These are phyloP conservation scores for Curvularia eragrostidis DNA, from an alignment of 2,329 filamentous ascomycete genomes.

Conservation along the genomic window DNA sequence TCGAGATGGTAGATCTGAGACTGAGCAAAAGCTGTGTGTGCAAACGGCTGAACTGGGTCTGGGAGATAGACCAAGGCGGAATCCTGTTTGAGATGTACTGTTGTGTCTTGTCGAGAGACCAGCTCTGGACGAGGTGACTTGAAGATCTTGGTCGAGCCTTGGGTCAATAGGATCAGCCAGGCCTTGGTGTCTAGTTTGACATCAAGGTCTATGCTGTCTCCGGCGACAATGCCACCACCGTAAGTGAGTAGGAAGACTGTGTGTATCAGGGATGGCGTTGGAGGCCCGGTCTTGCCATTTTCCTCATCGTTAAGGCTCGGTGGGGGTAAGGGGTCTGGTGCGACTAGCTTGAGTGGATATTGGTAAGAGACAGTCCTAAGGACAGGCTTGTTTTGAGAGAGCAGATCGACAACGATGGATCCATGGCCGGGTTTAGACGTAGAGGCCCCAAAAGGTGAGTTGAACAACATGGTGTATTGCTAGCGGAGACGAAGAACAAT, in stretches of 20 bases:
- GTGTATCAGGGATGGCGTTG: slow-evolving; percentile 62
- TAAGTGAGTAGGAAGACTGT: slow-evolving; percentile 92
- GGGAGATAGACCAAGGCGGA: slow-evolving; percentile 72
- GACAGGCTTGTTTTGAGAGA: slow-evolving; percentile 74
- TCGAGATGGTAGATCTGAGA: slow-evolving; percentile 72
- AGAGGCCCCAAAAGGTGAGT: slow-evolving; percentile 78
- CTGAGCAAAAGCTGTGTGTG: slow-evolving; percentile 82
- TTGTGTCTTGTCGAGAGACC: slow-evolving; percentile 58
- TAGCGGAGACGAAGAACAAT: slow-evolving; percentile 15
- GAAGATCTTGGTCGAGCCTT: slow-evolving; percentile 95
- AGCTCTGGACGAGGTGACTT: slow-evolving; percentile 67
- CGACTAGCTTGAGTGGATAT: slow-evolving; percentile 93
- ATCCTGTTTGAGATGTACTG: slow-evolving; percentile 56
- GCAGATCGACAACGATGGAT: slow-evolving; percentile 72
- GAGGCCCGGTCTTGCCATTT: neutral
- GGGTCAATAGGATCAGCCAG: slow-evolving; percentile 66
- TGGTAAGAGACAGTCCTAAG: slow-evolving; percentile 82
- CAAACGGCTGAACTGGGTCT: slow-evolving; percentile 92
- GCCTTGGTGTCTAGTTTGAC: slow-evolving; percentile 70
- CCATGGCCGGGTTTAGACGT: slow-evolving; percentile 79
- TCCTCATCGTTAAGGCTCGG: slow-evolving; percentile 49
- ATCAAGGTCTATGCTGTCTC: slow-evolving; percentile 78
- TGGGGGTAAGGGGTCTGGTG: slow-evolving; percentile 71
- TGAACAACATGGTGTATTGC: slow-evolving; percentile 37
- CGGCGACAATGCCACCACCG: slow-evolving; percentile 88